Base-by-base conservation (phyloP, 345 rosid species). In the Jatropha curcas region DNA sequence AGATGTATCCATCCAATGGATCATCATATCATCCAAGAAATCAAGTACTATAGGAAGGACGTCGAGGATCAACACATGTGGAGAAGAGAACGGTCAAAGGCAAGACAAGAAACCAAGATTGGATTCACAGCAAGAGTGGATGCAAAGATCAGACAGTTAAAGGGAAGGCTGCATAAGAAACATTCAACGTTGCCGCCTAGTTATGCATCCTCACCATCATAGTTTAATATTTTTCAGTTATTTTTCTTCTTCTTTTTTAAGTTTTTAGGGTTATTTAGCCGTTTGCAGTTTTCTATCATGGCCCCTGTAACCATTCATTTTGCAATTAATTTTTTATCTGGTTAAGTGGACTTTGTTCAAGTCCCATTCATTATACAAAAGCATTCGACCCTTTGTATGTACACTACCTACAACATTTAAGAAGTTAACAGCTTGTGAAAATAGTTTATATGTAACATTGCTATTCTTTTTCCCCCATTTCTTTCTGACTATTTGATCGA, bases 21-120 rank as follows among this genome's bases (percentile, higher is more conserved):
- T 79, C 99, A 95, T 80, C 98, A 92, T 67, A 88, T 95, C 82
- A 88, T 95, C 62, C 99, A 95, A 83, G 98, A 91, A 82, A 95
- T 95, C 77, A 91, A 91, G 79, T 86, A 88, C 81, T 93, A 86
- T 78, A 87, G 71, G 80, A 88, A 91, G 63, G 99, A 96, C 13
- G 82, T 88, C 0, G 87, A 89, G 82, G 99, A 96, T 63, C 82
- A 83, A 51, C 77, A 78, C 56, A 86, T 96, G 93, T 96, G 97
- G 99, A 83, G 83, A 4, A 68, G 98, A 81, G 99, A 96, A 78
- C 73, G 96, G 56, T 91, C 97, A 1, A 96, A 91, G 82, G 98
- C 98, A 0, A 68, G 96, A 74, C 92, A 96, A 78, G 85, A 84
- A 83, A 96, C 99, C 14, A 96, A 93, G 93, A 90, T 96, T 5